Evolutionary conservation across 1,284 basidiomycete species (phyloP).

Genomic region (Xanthoconium separans): DNA sequence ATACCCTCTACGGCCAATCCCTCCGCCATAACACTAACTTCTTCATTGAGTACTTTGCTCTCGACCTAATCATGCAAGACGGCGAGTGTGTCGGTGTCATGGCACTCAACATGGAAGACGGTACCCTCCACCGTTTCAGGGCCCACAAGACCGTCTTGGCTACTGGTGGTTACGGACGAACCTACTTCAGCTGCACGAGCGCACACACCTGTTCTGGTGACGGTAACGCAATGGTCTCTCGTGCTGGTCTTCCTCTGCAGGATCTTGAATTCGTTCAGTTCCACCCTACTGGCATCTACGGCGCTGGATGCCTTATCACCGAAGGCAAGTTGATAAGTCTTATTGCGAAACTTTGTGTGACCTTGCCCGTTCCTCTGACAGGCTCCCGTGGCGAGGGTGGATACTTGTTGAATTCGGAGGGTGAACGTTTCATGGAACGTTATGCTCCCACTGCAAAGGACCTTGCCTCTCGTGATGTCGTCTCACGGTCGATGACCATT

Average conservation of each 20-base stretch:
- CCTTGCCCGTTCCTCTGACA: conserved; percentile 27
- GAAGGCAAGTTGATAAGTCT: conserved; percentile 61
- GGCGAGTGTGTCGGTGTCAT: conserved; percentile 99
- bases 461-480: conserved; percentile 98
- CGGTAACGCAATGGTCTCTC: conserved; percentile 97
- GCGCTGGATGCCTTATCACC: conserved; percentile 98
- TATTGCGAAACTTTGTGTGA: background rate
- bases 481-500: conserved; percentile 98
- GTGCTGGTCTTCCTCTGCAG: conserved; percentile 96
- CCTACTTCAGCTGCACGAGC: conserved; percentile 99
- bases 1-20: conserved; percentile 99
- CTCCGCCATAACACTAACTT: conserved; percentile 99
- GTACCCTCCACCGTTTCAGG: conserved; percentile 97
- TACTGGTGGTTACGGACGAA: conserved; percentile 97
- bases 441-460: conserved; percentile 99
- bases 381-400: conserved; percentile 99
- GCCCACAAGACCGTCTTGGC: conserved; percentile 98
- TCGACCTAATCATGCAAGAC: conserved; percentile 98
- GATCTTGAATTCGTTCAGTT: conserved; percentile 99
- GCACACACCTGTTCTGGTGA: conserved; percentile 99
- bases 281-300: conserved; percentile 99
- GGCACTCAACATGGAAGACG: conserved; percentile 99
- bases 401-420: conserved; percentile 97
- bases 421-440: conserved; percentile 99
- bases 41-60: conserved; percentile 99